Evolutionary conservation across 495 filamentous ascomycete species (phyloP).

Genomic region (Gamarada debralockiae): DNA sequence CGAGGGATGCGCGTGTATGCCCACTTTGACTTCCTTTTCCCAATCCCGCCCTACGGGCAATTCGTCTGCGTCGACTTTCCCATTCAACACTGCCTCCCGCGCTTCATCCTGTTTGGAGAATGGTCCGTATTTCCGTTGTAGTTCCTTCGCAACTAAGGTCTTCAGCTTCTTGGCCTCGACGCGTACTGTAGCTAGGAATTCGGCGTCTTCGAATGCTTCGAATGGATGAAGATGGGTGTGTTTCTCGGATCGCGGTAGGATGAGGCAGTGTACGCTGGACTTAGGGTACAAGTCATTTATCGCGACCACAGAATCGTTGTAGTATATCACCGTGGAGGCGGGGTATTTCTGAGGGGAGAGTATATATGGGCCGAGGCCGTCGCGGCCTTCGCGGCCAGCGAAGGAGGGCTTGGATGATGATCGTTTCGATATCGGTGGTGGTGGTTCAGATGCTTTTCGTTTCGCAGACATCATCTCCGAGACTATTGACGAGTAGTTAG

Average conservation of each 20-base stretch:
- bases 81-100: constrained; percentile 55
- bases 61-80: constrained; percentile 35
- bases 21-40: constrained; percentile 68
- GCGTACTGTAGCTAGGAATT: constrained; percentile 64
- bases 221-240: constrained; percentile 69
- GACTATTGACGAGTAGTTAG: background rate
- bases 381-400: constrained; percentile 46
- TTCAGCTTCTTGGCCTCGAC: constrained; percentile 58
- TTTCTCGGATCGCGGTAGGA: constrained; percentile 68
- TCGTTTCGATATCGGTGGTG: constrained; percentile 15
- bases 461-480: constrained; percentile 2
- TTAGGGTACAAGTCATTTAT: constrained; percentile 87
- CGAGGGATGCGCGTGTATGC: constrained; percentile 81
- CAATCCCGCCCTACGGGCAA: constrained; percentile 75
- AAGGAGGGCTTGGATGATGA: constrained; percentile 17
- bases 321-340: constrained; percentile 66
- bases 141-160: constrained; percentile 65
- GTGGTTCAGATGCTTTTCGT: constrained; percentile 10
- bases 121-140: constrained; percentile 64
- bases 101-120: constrained; percentile 56
- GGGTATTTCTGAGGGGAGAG: constrained; percentile 49
- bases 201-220: constrained; percentile 67
- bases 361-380: constrained; percentile 70
- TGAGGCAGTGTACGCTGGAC: constrained; percentile 75
- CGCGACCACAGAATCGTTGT: constrained; percentile 68